A percentile compares a stretch with the other conserved stretches of the same genome.
Conservation (phyloP, 148 eudicot genomes). For the Suaeda aralocaspica region DNA sequence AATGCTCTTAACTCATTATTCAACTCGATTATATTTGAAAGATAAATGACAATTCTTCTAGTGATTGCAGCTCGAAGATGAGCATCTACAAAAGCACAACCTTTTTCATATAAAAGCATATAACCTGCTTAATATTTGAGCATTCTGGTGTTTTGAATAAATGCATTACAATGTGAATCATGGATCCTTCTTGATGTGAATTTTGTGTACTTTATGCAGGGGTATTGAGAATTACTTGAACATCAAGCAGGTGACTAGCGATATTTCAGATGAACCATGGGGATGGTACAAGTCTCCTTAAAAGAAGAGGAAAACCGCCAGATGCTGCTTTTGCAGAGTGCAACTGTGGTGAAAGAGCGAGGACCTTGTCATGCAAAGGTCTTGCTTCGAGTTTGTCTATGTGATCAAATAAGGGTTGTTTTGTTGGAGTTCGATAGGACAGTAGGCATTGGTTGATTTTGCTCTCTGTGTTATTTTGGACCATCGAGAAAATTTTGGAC, state of each 20-base stretch:
- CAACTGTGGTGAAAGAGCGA: not conserved
- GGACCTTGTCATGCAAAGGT: not conserved
- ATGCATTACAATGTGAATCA: not conserved
- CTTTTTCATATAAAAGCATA: not conserved
- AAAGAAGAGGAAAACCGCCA: conserved; percentile 34
- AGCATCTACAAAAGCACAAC: not conserved
- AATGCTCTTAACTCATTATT: not conserved
- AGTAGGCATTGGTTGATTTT: not conserved
- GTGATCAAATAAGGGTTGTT: not conserved
- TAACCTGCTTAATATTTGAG: not conserved
- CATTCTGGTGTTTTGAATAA: not conserved
- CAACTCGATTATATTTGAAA: not conserved
- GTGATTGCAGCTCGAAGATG: not conserved
- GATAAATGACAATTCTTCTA: not conserved
- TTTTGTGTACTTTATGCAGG: conserved; percentile 44
- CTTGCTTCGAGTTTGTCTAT: not conserved
- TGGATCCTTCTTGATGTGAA: not conserved
- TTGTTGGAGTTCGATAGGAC: not conserved
- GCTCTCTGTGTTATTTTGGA: not conserved
- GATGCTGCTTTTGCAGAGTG: not conserved
- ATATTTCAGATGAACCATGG: conserved; percentile 81
- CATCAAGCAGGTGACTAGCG: conserved; percentile 83
- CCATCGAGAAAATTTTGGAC: not conserved
- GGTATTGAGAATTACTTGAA: conserved; percentile 89
- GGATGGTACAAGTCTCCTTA: conserved; percentile 90